Base-by-base conservation (phyloP, 768 basidiomycete genomes). In the Mycena leptocephala region DNA sequence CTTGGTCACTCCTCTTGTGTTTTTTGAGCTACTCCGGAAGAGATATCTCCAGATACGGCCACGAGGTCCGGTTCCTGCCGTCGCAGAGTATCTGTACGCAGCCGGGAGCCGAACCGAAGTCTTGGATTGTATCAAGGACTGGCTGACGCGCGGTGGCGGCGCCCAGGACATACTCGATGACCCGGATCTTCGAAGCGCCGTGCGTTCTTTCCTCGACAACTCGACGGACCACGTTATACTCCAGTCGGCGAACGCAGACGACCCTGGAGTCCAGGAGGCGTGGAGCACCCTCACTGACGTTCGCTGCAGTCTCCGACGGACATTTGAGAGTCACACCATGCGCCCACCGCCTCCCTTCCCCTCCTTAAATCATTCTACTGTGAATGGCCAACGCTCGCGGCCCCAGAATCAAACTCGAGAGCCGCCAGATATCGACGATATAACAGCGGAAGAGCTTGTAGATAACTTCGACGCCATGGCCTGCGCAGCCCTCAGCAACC, bases 1-100 rank as follows among this genome's bases (percentile, higher is more conserved):
- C 79, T 95, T 96, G 78, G 91, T 96, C 11, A 93, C 94, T 0
- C 95, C 96, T 0, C 83, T 94, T 10, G 94, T 94, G 2, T 95
- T 97, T 79, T 96, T 97, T 81, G 95, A 96, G 95, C 88, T 96
- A 18, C 84, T 97, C 67, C 90, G 94, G 64, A 96, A 96, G 84
- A 91, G 93, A 37, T 96, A 95, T 77, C 82, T 93, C 24, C 88
- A 88, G 70, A 88, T 88, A 35, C 90, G 87, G 78, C 90, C 84
- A 51, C 83, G 79, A 72, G 86, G 87, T 53, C 86, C 86, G 35
- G 84, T 83, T 22, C 89, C 86, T 22, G 83, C 87, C 67, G 85
- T 86, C 37, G 84, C 84, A 37, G 90, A 91, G 64, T 87, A 92
- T 72, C 83, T 91, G 26, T 84, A 90, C 26, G 87, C 90, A 6